These are phyloP conservation scores for Cladosporium sp. DNA, from an alignment of 2,329 filamentous ascomycete species.

Conservation along the genomic window DNA sequence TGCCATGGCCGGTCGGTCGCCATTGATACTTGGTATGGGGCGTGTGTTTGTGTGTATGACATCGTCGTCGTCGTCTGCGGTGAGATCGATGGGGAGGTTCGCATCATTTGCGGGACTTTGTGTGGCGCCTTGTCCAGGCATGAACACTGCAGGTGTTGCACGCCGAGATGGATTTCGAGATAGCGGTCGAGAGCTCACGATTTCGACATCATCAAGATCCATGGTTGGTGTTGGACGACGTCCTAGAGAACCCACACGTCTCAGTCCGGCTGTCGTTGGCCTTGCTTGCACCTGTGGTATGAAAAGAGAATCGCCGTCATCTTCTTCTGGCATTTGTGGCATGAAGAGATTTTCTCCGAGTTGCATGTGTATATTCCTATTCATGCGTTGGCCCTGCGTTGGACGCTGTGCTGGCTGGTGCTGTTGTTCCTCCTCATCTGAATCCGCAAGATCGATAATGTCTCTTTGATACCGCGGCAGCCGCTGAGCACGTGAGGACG, in stretches of 20 bases:
- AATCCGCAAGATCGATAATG: constrained; percentile 23
- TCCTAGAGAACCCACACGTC: constrained; percentile 12
- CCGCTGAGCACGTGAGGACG: constrained; percentile 35
- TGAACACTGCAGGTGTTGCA: not conserved
- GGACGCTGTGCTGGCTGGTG: not conserved
- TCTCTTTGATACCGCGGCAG: constrained; percentile 41
- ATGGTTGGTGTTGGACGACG: constrained; percentile 1
- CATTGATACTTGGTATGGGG: constrained; percentile 27
- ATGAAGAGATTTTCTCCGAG: not conserved
- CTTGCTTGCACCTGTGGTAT: not conserved
- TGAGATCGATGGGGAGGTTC: constrained; percentile 34
- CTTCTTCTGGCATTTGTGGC: not conserved
- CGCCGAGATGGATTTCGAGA: constrained; percentile 21
- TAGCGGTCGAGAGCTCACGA: constrained; percentile 9
- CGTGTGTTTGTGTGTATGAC: constrained; percentile 30
- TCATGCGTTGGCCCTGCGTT: not conserved
- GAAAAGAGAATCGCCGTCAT: constrained; percentile 2
- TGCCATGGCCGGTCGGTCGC: constrained; percentile 24
- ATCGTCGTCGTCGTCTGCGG: constrained; percentile 35
- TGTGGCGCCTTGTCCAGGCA: not conserved
- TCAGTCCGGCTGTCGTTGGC: constrained; percentile 14
- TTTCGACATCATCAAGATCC: constrained; percentile 13
- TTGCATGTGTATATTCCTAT: not conserved
- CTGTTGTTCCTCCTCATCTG: constrained; percentile 22
- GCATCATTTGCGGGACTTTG: constrained; percentile 7